phyloP scores from a whole-genome alignment of 495 filamentous ascomycete species.

The Daldinia concentrica region DNA sequence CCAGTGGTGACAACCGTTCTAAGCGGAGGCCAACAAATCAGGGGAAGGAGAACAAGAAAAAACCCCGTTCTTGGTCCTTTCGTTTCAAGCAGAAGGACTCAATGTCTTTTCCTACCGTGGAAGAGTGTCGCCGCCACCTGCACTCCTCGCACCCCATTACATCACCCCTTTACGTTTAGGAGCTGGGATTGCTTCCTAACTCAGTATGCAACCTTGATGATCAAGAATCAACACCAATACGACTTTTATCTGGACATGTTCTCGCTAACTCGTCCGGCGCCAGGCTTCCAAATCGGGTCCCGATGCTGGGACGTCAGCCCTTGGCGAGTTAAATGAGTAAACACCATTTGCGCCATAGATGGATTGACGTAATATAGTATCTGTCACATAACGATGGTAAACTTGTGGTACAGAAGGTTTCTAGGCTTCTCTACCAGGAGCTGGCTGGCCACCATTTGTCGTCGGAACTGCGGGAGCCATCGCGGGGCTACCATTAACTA shows the following conservation, averaged over 20 bases:
- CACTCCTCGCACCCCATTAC: neutral
- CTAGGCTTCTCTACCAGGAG: conserved; percentile 40
- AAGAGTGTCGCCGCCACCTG: neutral
- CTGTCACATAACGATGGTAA: neutral
- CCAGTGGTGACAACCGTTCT: conserved; percentile 6
- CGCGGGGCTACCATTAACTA: conserved; percentile 35
- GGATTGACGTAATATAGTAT: neutral
- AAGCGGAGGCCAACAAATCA: conserved; percentile 2
- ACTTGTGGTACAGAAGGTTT: conserved; percentile 14
- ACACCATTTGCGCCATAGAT: neutral
- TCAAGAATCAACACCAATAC: neutral
- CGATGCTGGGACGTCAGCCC: neutral
- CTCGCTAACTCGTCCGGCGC: neutral
- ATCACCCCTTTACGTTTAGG: neutral
- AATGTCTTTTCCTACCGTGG: neutral
- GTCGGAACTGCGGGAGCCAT: conserved; percentile 17
- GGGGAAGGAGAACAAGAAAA: neutral
- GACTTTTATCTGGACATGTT: neutral
- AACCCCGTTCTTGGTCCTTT: neutral
- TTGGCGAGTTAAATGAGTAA: neutral
- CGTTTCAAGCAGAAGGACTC: neutral
- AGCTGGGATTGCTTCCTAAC: neutral
- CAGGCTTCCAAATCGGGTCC: neutral
- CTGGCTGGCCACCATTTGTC: conserved; percentile 32
- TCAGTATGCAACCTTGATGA: conserved; percentile 5